These are phyloP conservation scores for Meredithiella fracta DNA, from an alignment of 2,329 filamentous ascomycete species.

Conservation along the genomic window DNA sequence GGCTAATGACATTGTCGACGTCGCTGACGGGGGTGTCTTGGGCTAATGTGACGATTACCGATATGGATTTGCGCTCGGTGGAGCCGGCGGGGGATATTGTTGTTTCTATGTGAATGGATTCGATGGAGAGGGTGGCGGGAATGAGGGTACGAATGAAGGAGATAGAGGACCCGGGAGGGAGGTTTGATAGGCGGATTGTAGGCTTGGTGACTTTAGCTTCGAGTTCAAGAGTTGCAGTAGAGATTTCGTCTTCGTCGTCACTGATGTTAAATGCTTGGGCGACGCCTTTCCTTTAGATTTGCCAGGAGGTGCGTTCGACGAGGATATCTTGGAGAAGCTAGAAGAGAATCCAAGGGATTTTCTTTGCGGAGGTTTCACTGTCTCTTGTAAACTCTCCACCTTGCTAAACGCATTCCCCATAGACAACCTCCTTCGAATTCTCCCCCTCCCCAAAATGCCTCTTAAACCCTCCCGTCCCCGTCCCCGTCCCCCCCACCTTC, in stretches of 20 bases:
- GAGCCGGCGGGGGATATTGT: conserved; percentile 29
- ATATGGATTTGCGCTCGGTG: conserved; percentile 52
- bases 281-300: background rate
- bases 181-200: conserved; percentile 42
- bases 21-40: conserved; percentile 68
- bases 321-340: background rate
- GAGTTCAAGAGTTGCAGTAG: conserved; percentile 23
- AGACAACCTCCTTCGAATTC: conserved; percentile 33
- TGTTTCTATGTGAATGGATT: conserved; percentile 56
- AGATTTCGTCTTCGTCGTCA: conserved; percentile 35
- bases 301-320: background rate
- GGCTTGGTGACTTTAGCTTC: conserved; percentile 46
- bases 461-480: conserved; percentile 25
- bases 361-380: background rate
- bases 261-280: conserved; percentile 49
- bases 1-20: conserved; percentile 64
- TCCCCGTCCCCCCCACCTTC: conserved; percentile 14
- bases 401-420: conserved; percentile 23
- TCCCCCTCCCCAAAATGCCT: conserved; percentile 46
- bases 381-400: background rate
- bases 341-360: background rate
- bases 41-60: conserved; percentile 66
- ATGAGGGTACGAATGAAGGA: conserved; percentile 44
- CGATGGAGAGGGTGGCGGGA: conserved; percentile 44
- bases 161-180: conserved; percentile 44